Percentiles rank a stretch among this genome's conserved stretches.
These are phyloP conservation scores for Paramecium caudatum DNA, from an alignment of 73 alveolate species.

Conservation along the genomic window DNA sequence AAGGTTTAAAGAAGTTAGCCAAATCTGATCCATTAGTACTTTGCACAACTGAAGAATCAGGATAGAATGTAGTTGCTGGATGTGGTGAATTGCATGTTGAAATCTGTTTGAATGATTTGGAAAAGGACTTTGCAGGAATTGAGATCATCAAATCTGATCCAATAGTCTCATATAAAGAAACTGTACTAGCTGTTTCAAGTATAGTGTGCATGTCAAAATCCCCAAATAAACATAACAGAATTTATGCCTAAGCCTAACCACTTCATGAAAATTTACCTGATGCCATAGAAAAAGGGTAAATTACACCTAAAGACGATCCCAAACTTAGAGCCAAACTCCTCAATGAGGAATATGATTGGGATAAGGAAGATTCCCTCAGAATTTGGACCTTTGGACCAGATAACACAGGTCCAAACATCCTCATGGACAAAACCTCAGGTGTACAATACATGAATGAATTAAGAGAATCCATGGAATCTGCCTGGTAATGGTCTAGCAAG, in stretches of 20 bases:
- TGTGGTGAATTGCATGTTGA: slow-evolving; percentile 95
- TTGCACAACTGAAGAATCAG: slow-evolving; percentile 86
- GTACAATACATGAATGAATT: slow-evolving; percentile 82
- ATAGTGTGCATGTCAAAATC: slow-evolving; percentile 92
- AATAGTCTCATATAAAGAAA: slow-evolving; percentile 91
- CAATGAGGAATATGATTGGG: slow-evolving; percentile 74
- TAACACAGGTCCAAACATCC: slow-evolving; percentile 86
- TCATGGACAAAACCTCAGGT: slow-evolving; percentile 84
- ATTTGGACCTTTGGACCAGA: slow-evolving; percentile 95
- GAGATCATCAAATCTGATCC: slow-evolving; percentile 90
- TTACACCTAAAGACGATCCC: slow-evolving; percentile 78
- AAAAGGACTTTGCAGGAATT: slow-evolving; percentile 80
- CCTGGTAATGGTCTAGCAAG: slow-evolving; percentile 90
- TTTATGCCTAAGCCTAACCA: slow-evolving; percentile 85
- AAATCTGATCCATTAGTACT: slow-evolving; percentile 92
- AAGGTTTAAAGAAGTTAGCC: slow-evolving; percentile 93
- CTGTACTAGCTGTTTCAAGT: slow-evolving; percentile 81
- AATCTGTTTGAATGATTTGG: slow-evolving; percentile 87
- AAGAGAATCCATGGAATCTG: slow-evolving; percentile 87
- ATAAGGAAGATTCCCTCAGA: slow-evolving; percentile 82
- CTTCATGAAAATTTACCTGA: slow-evolving; percentile 85
- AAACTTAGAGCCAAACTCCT: slow-evolving; percentile 76
- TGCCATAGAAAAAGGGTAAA: slow-evolving; percentile 89
- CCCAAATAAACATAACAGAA: slow-evolving; percentile 92
- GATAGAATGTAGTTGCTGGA: slow-evolving; percentile 92